A percentile compares a stretch with the other conserved stretches of the same genome.
phyloP scores from a whole-genome alignment of 2,329 filamentous ascomycete genomes.

The Colletotrichum magnum region DNA sequence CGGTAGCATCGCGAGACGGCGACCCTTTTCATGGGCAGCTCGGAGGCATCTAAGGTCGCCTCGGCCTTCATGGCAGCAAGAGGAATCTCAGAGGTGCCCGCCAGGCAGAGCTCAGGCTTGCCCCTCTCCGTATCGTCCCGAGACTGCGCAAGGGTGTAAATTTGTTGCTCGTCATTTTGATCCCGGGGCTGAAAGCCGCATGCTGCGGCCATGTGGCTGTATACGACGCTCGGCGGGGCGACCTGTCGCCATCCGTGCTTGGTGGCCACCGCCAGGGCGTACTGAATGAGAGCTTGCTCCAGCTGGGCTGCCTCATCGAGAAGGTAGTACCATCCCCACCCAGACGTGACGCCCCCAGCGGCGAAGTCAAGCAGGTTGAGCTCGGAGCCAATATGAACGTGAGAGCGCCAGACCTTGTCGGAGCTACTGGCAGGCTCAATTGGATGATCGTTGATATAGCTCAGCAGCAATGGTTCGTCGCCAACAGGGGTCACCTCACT shows the following conservation, averaged over 20 bases:
- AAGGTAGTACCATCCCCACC: constrained; percentile 99
- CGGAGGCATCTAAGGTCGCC: constrained; percentile 72
- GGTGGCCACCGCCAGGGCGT: constrained; percentile 81
- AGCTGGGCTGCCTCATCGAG: constrained; percentile 91
- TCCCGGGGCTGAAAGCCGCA: constrained; percentile 97
- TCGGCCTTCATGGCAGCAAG: constrained; percentile 92
- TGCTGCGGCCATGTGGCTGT: constrained; percentile 88
- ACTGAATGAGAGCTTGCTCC: constrained; percentile 94
- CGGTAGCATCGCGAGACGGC: constrained; percentile 94
- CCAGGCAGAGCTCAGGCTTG: constrained; percentile 80
- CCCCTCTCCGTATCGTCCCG: constrained; percentile 71
- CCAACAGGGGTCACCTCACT: constrained; percentile 82
- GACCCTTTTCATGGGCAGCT: constrained; percentile 84
- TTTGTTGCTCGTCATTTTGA: constrained; percentile 90
- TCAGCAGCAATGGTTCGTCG: constrained; percentile 73
- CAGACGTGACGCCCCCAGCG: constrained; percentile 83
- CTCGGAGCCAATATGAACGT: constrained; percentile 87
- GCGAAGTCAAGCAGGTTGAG: constrained; percentile 94
- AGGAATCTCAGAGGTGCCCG: constrained; percentile 94
- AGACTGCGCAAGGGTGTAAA: constrained; percentile 83
- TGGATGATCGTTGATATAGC: constrained; percentile 83
- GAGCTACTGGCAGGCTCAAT: constrained; percentile 50
- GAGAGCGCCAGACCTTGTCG: constrained; percentile 75
- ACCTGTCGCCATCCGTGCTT: constrained; percentile 84
- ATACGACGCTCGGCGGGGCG: constrained; percentile 90